Evolutionary conservation across 2,329 filamentous ascomycete genomes (phyloP).

Genomic region (Fusarium paranaense): DNA sequence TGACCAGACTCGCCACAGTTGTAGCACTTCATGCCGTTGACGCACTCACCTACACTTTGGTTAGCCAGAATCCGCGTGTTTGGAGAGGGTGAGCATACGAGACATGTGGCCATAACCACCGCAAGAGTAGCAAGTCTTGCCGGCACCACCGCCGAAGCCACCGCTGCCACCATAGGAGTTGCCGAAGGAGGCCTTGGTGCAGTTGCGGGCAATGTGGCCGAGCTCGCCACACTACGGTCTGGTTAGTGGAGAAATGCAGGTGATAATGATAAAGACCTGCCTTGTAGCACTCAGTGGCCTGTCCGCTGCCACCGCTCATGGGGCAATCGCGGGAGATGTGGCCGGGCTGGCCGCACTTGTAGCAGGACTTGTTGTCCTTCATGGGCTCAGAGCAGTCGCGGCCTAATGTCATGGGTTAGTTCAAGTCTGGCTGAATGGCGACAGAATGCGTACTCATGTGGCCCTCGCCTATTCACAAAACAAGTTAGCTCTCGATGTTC

Average conservation of each 20-base stretch:
- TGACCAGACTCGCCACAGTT: slow-evolving; percentile 97
- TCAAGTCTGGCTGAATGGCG: not conserved
- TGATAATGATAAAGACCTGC: slow-evolving; percentile 45
- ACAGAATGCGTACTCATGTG: slow-evolving; percentile 78
- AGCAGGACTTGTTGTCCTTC: slow-evolving; percentile 86
- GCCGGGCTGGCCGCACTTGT: slow-evolving; percentile 83
- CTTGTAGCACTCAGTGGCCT: slow-evolving; percentile 89
- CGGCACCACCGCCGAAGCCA: slow-evolving; percentile 64
- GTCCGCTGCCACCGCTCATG: slow-evolving; percentile 61
- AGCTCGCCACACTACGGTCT: slow-evolving; percentile 81
- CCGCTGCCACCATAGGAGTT: slow-evolving; percentile 60
- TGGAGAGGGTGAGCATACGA: slow-evolving; percentile 59
- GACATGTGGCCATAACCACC: slow-evolving; percentile 98
- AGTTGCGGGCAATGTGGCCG: slow-evolving; percentile 96
- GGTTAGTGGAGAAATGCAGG: slow-evolving; percentile 15
- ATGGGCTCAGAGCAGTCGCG: slow-evolving; percentile 91
- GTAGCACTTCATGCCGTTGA: slow-evolving; percentile 99
- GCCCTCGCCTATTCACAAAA: slow-evolving; percentile 64
- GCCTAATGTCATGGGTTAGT: slow-evolving; percentile 62
- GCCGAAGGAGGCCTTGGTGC: slow-evolving; percentile 73
- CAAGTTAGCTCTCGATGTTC: slow-evolving; percentile 39
- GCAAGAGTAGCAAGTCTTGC: slow-evolving; percentile 98
- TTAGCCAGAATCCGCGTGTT: slow-evolving; percentile 28
- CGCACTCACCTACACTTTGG: slow-evolving; percentile 78
- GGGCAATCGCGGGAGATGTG: slow-evolving; percentile 93